Conservation (phyloP, 1,139 yeast species). For the Citeromyces hawaiiensis region DNA sequence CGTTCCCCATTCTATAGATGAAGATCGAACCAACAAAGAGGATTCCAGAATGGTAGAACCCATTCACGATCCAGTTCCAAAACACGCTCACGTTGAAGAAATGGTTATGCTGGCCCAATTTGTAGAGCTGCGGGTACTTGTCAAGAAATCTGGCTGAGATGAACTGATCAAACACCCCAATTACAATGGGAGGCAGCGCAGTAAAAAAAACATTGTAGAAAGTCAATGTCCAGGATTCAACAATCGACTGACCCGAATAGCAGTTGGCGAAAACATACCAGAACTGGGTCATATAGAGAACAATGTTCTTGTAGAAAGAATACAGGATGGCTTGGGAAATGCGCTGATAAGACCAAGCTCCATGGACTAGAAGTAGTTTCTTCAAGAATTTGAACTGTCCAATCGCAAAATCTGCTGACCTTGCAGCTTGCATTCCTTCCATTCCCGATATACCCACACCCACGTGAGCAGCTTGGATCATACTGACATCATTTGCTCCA, state of each 20-base stretch:
- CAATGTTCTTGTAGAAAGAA: slow-evolving; percentile 91
- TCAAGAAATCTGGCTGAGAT: slow-evolving; percentile 82
- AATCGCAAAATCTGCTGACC: slow-evolving; percentile 94
- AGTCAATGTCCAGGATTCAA: slow-evolving; percentile 96
- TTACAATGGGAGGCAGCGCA: slow-evolving; percentile 87
- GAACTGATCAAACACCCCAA: slow-evolving; percentile 95
- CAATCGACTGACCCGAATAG: slow-evolving; percentile 89
- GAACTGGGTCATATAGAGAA: slow-evolving; percentile 93
- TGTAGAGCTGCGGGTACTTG: slow-evolving; percentile 86
- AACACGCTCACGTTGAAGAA: slow-evolving; percentile 86
- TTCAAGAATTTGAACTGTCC: slow-evolving; percentile 87
- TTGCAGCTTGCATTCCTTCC: slow-evolving; percentile 99
- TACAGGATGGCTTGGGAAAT: slow-evolving; percentile 84
- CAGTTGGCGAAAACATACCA: slow-evolving; percentile 94
- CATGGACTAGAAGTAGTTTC: slow-evolving; percentile 82
- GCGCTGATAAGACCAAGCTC: slow-evolving; percentile 96
- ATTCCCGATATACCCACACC: slow-evolving; percentile 98
- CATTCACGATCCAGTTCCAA: slow-evolving; percentile 97
- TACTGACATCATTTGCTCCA: slow-evolving; percentile 97
- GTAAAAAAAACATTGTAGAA: slow-evolving; percentile 94
- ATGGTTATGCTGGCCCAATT: slow-evolving; percentile 75
- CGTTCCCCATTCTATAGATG: slow-evolving; percentile 59
- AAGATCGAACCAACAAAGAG: slow-evolving; percentile 63
- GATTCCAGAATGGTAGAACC: slow-evolving; percentile 85
- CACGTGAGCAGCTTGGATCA: slow-evolving; percentile 98